Conservation (phyloP, 2,329 filamentous ascomycete genomes). For the Cryphonectria carpinicola region DNA sequence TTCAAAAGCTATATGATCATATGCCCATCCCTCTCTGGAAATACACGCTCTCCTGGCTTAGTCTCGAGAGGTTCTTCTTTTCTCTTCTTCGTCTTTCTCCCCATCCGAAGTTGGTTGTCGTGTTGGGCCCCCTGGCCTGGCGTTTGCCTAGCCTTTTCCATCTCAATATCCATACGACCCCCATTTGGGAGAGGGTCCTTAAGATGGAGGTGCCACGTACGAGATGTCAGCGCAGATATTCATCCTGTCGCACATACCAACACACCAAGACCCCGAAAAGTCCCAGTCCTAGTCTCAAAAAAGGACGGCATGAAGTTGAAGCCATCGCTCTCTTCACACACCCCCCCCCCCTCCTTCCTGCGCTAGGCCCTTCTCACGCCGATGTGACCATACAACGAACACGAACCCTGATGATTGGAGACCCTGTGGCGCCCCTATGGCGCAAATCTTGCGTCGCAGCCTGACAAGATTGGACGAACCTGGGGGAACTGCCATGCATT, state of each 20-base stretch:
- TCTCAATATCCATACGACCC: background rate
- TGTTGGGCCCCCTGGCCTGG: background rate
- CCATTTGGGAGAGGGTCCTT: background rate
- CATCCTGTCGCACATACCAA: background rate
- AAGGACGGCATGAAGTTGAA: conserved; percentile 1
- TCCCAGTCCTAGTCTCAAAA: no score
- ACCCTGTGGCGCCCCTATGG: background rate
- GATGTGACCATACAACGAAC: background rate
- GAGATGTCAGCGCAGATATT: background rate
- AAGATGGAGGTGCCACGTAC: background rate
- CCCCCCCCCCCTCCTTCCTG: conserved; percentile 3
- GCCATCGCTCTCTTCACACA: conserved; percentile 1
- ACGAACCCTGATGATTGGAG: background rate
- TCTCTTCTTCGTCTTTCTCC: background rate
- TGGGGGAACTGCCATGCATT: background rate
- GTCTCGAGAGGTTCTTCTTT: background rate
- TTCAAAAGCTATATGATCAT: conserved; percentile 1
- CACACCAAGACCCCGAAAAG: background rate
- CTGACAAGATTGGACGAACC: conserved; percentile 13
- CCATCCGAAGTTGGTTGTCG: background rate
- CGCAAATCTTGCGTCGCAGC: background rate
- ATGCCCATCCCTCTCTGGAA: background rate
- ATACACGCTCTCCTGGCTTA: background rate
- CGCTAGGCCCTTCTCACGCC: background rate
- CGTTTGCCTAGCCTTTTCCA: background rate